Evolutionary conservation across 208 protist genomes (phyloP).

Genomic region (Acanthamoeba rhysodes): DNA sequence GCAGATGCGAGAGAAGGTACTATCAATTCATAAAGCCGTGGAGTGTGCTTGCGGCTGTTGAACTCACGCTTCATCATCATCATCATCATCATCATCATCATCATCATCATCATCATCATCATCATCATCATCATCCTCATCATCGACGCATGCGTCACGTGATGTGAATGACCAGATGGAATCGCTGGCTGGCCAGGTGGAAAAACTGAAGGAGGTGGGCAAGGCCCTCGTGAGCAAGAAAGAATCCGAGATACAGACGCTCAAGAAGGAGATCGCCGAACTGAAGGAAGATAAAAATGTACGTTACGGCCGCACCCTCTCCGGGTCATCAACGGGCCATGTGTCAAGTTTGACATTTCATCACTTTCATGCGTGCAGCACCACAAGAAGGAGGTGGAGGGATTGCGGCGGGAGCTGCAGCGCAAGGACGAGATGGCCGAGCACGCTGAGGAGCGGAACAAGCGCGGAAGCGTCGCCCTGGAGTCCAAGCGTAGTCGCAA

Average conservation of each 20-base stretch:
- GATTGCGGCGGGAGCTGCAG: not conserved
- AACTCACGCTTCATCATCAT: not conserved
- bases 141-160: too few species aligned
- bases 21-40: not conserved
- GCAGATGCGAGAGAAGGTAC: conserved; percentile 47
- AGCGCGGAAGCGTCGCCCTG: not conserved
- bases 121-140: too few species aligned
- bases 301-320: not conserved
- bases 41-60: not conserved
- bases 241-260: conserved; percentile 10
- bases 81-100: too few species aligned
- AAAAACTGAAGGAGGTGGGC: conserved; percentile 58
- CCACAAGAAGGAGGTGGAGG: conserved; percentile 40
- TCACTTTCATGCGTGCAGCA: not conserved
- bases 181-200: conserved; percentile 57
- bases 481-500: not conserved
- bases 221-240: conserved; percentile 59
- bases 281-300: not conserved
- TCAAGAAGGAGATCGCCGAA: conserved; percentile 36
- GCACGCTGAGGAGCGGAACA: not conserved
- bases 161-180: conserved; percentile 42
- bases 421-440: not conserved
- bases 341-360: not conserved
- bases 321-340: too few species aligned
- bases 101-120: too few species aligned